Evolutionary conservation across 2,329 filamentous ascomycete species (phyloP), one percentile per base, ranked within the genome.

Genomic region (Lecanicillium sp.): DNA sequence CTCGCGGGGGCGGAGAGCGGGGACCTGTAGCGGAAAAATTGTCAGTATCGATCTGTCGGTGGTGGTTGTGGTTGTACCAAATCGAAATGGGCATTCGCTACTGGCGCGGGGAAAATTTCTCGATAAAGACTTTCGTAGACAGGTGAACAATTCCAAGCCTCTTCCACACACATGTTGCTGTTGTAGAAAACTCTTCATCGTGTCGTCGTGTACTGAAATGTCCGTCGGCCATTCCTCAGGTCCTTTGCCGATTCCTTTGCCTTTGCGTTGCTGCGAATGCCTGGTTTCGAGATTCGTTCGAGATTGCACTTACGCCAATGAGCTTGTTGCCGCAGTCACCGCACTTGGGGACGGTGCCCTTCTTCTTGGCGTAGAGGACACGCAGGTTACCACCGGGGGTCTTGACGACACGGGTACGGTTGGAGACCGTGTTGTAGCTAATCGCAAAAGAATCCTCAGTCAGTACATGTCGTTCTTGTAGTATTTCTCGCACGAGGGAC

Each of bases 311-410:
- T 86, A 98, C 89, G 70, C 92, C 92, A 64, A 87, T 80, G 62
- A 98, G 84, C 78, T 96, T 96, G 75, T 80, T 80, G 64, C 92
- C 92, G 65, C 94, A 98, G 79, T 98, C 92, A 79, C 94, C 86
- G 68, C 92, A 98, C 80, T 98, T 98, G 65, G 92, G 92, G 51
- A 89, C 85, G 66, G 88, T 94, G 58, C 89, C 92, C 68, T 83
- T 85, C 87, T 98, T 98, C 85, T 96, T 96, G 78, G 95, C 89
- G 83, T 98, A 90, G 59, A 96, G 85, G 65, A 95, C 83, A 68
- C 92, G 83, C 62, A 95, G 82, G 68, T 90, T 80, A 67, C 92
- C 92, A 68, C 92, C 94, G 55, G 94, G 92, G 55, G 92, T 98
- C 80, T 92, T 92, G 71, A 95, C 69, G 62, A 94, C 78, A 65